These are phyloP conservation scores for Geotrichum citri-aurantii DNA, from an alignment of 1,139 yeast species.

Conservation along the genomic window DNA sequence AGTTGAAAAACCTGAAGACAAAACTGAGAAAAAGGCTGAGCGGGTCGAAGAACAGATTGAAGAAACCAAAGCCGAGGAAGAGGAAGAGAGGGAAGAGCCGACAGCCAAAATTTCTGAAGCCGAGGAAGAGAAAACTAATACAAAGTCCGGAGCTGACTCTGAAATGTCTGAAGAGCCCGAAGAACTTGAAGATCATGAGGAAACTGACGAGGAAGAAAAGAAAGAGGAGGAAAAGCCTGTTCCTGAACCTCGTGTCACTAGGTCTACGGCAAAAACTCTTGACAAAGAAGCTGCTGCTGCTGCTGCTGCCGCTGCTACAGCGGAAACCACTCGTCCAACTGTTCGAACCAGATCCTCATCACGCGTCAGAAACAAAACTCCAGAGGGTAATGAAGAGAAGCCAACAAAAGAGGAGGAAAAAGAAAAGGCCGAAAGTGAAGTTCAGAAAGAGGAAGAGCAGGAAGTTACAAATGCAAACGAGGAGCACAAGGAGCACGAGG, in stretches of 20 bases:
- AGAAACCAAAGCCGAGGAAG: neutral
- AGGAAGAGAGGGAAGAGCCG: neutral
- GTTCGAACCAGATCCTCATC: constrained; percentile 10
- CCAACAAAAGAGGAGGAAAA: neutral
- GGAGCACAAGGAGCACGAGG: neutral
- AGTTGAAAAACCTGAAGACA: neutral
- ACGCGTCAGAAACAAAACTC: constrained; percentile 6
- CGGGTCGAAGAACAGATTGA: neutral
- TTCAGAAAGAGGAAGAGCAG: constrained; percentile 1
- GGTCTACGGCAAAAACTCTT: constrained; percentile 1
- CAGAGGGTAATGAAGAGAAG: constrained; percentile 6
- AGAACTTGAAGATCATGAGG: constrained; percentile 1
- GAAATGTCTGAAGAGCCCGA: neutral
- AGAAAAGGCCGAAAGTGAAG: constrained; percentile 6
- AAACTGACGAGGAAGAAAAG: constrained; percentile 4
- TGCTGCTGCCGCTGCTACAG: neutral
- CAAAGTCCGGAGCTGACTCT: neutral
- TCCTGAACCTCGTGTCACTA: neutral
- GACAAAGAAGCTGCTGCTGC: neutral
- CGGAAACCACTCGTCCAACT: neutral
- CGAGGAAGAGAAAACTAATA: neutral
- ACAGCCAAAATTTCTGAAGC: neutral
- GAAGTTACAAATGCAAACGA: constrained; percentile 1
- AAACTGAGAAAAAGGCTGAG: neutral
- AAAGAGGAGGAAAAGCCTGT: neutral